These are phyloP conservation scores for Sugiyamaella neomexicana DNA, from an alignment of 1,139 yeast genomes.

Conservation along the genomic window DNA sequence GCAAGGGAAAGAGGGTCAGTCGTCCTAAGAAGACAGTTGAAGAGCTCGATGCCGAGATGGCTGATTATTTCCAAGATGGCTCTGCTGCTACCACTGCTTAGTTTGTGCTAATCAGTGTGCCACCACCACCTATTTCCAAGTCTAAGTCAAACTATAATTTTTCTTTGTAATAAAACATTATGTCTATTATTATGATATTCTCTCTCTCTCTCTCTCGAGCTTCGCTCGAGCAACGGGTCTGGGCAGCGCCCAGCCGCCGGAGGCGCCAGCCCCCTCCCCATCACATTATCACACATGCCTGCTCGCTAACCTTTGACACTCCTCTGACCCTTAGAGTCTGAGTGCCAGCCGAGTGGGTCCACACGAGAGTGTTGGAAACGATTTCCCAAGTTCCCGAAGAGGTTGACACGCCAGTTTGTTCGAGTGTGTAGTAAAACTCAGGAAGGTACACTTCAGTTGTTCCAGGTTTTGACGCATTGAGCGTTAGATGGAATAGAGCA, in stretches of 20 bases:
- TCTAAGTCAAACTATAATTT: too few relatives aligned
- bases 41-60: conserved; percentile 94
- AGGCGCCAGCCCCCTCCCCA: neutral
- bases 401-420: conserved; percentile 48
- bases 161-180: neutral
- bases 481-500: conserved; percentile 33
- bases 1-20: conserved; percentile 37
- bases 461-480: conserved; percentile 22
- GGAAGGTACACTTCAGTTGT: conserved; percentile 59
- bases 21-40: conserved; percentile 76
- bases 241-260: conserved; percentile 12
- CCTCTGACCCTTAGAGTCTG: conserved; percentile 36
- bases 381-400: conserved; percentile 60
- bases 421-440: conserved; percentile 60
- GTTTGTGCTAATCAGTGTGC: too few relatives aligned
- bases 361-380: conserved; percentile 57
- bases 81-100: neutral
- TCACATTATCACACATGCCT: conserved; percentile 24
- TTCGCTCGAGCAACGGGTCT: conserved; percentile 1
- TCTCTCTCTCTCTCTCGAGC: neutral
- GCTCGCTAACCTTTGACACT: conserved; percentile 27
- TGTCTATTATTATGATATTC: neutral
- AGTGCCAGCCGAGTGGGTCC: conserved; percentile 52
- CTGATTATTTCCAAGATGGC: conserved; percentile 60
- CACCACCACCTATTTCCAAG: too few relatives aligned